These are phyloP conservation scores for Ceratobasidium sp. DNA, from an alignment of 1,284 basidiomycete genomes.

Conservation along the genomic window DNA sequence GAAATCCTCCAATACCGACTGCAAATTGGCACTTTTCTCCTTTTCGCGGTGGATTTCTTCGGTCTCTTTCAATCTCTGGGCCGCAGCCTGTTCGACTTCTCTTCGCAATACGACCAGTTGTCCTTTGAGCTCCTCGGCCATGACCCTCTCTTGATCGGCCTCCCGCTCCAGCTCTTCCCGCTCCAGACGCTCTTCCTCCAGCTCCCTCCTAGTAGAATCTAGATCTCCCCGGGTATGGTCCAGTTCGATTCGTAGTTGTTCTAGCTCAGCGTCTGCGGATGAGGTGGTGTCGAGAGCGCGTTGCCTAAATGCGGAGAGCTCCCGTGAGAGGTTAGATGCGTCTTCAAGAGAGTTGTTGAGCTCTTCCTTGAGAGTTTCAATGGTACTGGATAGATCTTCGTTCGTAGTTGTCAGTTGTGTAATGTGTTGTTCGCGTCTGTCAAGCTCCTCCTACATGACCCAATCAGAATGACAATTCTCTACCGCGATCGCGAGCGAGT, in stretches of 20 bases:
- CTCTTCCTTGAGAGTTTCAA: slow-evolving; percentile 80
- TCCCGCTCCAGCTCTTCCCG: slow-evolving; percentile 87
- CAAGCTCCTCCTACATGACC: slow-evolving; percentile 85
- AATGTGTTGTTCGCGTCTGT: slow-evolving; percentile 83
- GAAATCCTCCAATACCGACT: slow-evolving; percentile 94
- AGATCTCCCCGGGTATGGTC: slow-evolving; percentile 67
- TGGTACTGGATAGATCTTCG: slow-evolving; percentile 69
- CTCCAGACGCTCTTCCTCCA: slow-evolving; percentile 84
- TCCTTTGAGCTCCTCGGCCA: slow-evolving; percentile 70
- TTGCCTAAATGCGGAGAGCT: slow-evolving; percentile 71
- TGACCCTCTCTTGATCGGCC: slow-evolving; percentile 74
- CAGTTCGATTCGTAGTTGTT: slow-evolving; percentile 72
- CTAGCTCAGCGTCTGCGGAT: slow-evolving; percentile 56
- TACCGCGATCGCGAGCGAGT: slow-evolving; percentile 49
- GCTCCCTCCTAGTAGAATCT: slow-evolving; percentile 77
- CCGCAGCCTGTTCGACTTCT: slow-evolving; percentile 70
- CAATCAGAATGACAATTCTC: background rate
- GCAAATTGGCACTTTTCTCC: slow-evolving; percentile 82
- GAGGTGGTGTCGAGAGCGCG: slow-evolving; percentile 40
- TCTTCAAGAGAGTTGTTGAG: slow-evolving; percentile 77
- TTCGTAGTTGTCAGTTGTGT: slow-evolving; percentile 77
- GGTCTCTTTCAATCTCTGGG: slow-evolving; percentile 57
- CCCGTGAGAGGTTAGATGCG: slow-evolving; percentile 67
- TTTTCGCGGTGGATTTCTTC: slow-evolving; percentile 70
- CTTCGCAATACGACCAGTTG: slow-evolving; percentile 65